Conservation (phyloP, 441 rosid species). For the Aquilaria agallochum region DNA sequence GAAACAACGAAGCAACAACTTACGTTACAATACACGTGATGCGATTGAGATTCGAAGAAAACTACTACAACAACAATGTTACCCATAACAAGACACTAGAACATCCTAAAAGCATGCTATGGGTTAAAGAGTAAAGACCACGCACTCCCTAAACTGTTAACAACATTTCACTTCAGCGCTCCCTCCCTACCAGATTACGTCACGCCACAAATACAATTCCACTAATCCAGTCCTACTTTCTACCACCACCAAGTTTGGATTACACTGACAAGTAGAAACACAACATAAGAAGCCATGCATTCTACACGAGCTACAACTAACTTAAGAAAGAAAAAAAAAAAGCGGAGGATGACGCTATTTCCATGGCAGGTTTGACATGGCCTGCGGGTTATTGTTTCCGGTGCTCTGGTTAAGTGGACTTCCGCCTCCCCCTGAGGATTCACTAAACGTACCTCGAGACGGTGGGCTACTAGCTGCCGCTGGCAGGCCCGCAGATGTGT, state of each 20-base stretch:
- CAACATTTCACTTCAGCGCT: no score
- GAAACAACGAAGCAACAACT: no score
- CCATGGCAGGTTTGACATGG: slow-evolving; percentile 46
- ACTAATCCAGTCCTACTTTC: slow-evolving; percentile 18
- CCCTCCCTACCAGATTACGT: slow-evolving; percentile 13
- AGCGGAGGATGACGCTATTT: slow-evolving; percentile 24
- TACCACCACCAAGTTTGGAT: slow-evolving; percentile 16
- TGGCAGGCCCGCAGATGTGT: slow-evolving; percentile 25
- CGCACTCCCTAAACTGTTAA: no score
- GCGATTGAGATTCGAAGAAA: no score
- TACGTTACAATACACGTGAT: no score
- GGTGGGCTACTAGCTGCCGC: slow-evolving; percentile 60
- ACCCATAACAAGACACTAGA: no score
- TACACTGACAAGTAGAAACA: slow-evolving; percentile 17
- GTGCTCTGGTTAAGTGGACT: slow-evolving; percentile 73
- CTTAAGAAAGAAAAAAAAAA: neutral
- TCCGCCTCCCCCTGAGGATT: slow-evolving; percentile 65
- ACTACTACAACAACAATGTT: no score
- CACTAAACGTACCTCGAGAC: slow-evolving; percentile 64
- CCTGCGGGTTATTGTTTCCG: slow-evolving; percentile 44
- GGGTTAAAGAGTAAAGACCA: no score
- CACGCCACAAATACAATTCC: slow-evolving; percentile 12
- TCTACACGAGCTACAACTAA: slow-evolving; percentile 18
- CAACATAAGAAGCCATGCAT: slow-evolving; percentile 16
- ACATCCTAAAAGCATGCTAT: no score